Evolutionary conservation across 768 basidiomycete genomes (phyloP).

Genomic region (Amanita rimosa): DNA sequence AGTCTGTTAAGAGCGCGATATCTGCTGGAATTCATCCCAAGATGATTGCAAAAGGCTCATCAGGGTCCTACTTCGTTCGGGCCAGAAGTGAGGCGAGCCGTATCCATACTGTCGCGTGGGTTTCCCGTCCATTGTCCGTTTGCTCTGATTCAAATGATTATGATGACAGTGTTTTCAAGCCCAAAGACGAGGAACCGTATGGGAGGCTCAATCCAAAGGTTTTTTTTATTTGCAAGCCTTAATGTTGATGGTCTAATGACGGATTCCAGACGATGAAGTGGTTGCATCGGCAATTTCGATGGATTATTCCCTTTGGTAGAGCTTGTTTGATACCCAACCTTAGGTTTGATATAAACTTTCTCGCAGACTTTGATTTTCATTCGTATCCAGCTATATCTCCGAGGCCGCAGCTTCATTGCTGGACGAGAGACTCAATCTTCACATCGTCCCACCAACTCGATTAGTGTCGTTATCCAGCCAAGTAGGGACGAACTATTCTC

Average conservation of each 20-base stretch:
- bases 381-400: constrained; percentile 58
- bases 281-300: constrained; percentile 80
- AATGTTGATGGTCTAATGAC: not conserved
- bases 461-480: constrained; percentile 75
- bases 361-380: not conserved
- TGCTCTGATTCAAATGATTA: not conserved
- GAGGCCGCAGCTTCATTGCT: constrained; percentile 84
- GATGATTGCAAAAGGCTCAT: constrained; percentile 84
- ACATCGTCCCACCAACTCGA: constrained; percentile 82
- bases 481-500: constrained; percentile 22
- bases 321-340: constrained; percentile 85
- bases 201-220: constrained; percentile 83
- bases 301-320: constrained; percentile 86
- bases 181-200: constrained; percentile 86
- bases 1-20: constrained; percentile 61
- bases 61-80: constrained; percentile 88
- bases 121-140: not conserved
- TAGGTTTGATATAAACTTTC: constrained; percentile 32
- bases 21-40: constrained; percentile 76
- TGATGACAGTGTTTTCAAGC: constrained; percentile 69
- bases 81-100: constrained; percentile 57
- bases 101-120: constrained; percentile 75
- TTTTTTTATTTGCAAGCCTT: not conserved
- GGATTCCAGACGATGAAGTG: constrained; percentile 68
- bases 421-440: constrained; percentile 58